These are phyloP conservation scores for Diaporthe capsici DNA, from an alignment of 2,329 filamentous ascomycete species.

Conservation along the genomic window DNA sequence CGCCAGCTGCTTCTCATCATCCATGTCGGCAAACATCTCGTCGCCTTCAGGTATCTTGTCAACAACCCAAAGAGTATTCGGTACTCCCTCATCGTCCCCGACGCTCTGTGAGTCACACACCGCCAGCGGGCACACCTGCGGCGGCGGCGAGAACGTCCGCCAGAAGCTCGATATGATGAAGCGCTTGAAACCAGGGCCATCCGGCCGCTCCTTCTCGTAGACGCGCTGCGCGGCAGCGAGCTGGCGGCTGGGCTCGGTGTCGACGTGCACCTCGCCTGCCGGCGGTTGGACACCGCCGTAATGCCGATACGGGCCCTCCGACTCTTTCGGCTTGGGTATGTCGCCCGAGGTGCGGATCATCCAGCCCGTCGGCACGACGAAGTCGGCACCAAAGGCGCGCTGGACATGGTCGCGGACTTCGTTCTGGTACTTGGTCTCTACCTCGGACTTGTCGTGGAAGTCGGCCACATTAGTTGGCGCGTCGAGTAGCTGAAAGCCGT, in stretches of 20 bases:
- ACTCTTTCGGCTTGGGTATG: conserved; percentile 28
- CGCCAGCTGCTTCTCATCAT: conserved; percentile 40
- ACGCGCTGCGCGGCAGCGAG: conserved; percentile 31
- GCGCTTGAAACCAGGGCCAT: conserved; percentile 39
- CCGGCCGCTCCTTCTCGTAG: conserved; percentile 30
- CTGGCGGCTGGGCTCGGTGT: conserved; percentile 41
- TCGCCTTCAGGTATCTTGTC: conserved; percentile 45
- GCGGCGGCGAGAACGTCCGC: conserved; percentile 39
- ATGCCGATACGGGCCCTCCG: conserved; percentile 37
- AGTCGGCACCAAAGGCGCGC: conserved; percentile 35
- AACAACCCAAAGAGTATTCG: conserved; percentile 36
- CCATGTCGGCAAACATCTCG: conserved; percentile 46
- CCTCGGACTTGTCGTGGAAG: conserved; percentile 4
- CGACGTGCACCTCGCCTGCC: conserved; percentile 41
- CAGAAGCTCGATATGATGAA: conserved; percentile 42
- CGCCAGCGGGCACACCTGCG: conserved; percentile 40
- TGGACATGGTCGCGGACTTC: conserved; percentile 11
- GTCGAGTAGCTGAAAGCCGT: conserved; percentile 9
- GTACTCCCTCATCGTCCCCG: conserved; percentile 33
- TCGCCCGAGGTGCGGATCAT: conserved; percentile 42
- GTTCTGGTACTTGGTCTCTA: neutral
- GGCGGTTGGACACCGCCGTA: conserved; percentile 40
- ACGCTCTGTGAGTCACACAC: conserved; percentile 41
- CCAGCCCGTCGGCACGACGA: conserved; percentile 38
- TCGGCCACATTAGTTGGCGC: neutral